Evolutionary conservation across 1,284 basidiomycete species (phyloP), one percentile per base, ranked within the genome.

Genomic region (Cystobasidium sp.): DNA sequence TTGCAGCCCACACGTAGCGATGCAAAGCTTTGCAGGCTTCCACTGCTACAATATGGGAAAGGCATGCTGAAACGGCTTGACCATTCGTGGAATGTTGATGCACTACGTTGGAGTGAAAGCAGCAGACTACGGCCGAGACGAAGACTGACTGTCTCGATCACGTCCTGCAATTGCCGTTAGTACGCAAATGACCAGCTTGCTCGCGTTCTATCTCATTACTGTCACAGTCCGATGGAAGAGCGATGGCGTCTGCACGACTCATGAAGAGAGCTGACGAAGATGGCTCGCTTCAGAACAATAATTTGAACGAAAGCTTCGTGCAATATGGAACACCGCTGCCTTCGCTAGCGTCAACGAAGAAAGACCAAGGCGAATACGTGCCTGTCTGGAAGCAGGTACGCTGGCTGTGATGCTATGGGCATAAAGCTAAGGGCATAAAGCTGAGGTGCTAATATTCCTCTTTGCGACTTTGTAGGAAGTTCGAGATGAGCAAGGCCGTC

Each of bases 321-420:
- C 56, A 75, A 43, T 43, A 77, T 77, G 78, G 75, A 44, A 98
- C 93, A 24, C 93, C 93, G 7, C 84, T 97, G 0, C 94, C 94
- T 0, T 89, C 93, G 0, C 87, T 97, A 20, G 91, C 91, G 78
- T 93, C 93, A 78, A 89, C 88, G 47, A 85, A 84, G 78, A 92
- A 89, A 81, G 96, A 98, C 81, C 89, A 87, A 14, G 91, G 92
- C 77, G 96, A 98, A 82, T 97, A 93, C 82, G 91, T 97, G 58
- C 97, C 96, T 0, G 83, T 96, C 66, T 99, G 97, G 97, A 93
- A 99, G 82, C 96, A 73, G 63, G 70, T 66, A 55, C 24, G 69
- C 97, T 85, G 94, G 46, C 46, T 49, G 9, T 47, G 46, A 9
- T 47, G 9, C 46, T 47, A 6, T 58, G 56, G 3, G 5, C 9